Base-by-base conservation (phyloP, 768 basidiomycete genomes). In the Tulasnella sp. region DNA sequence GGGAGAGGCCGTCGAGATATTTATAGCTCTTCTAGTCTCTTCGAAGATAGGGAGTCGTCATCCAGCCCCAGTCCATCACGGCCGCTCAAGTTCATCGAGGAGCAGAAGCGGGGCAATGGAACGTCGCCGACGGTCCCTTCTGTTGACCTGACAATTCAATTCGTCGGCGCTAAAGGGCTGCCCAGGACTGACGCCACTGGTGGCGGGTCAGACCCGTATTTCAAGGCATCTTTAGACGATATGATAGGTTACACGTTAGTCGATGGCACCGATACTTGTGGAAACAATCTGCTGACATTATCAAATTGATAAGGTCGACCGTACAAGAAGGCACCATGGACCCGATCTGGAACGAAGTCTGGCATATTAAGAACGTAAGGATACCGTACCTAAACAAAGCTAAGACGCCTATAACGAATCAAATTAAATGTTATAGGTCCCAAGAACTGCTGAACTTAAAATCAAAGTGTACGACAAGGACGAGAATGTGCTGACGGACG, bases 331-430 rank as follows among this genome's bases (percentile, higher is more conserved):
- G 86, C 62, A 87, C 86, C 7, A 78, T 87, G 22, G 75, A 80
- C 0, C 91, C 91, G 0, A 87, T 90, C 22, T 92, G 90, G 90
- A 89, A 92, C 76, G 90, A 91, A 77, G 74, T 82, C 9, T 92
- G 91, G 91, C 80, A 81, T 39, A 80, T 92, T 74, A 89, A 87
- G 80, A 91, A 90, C 76, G 90, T 70, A 39, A 26, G 69, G 11
- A 29, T 11, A 19, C 32, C 29, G 7, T 44, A 22, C 17, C 26
- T 29, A 32, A 39, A 3, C 35, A 34, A 36, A 4, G 5, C 34
- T 66, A 9, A 37, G 5, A 22, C 12, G 12, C 64, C 6, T 22
- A n/a, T 41, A 36, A 41, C 34, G 35, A 36, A 37, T 22, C 42
- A 41, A 19, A 7, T 16, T 34, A 34, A 11, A 22, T 14, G 19